Base-by-base conservation (phyloP, 805 yeast genomes). In the Candida ovalis region DNA sequence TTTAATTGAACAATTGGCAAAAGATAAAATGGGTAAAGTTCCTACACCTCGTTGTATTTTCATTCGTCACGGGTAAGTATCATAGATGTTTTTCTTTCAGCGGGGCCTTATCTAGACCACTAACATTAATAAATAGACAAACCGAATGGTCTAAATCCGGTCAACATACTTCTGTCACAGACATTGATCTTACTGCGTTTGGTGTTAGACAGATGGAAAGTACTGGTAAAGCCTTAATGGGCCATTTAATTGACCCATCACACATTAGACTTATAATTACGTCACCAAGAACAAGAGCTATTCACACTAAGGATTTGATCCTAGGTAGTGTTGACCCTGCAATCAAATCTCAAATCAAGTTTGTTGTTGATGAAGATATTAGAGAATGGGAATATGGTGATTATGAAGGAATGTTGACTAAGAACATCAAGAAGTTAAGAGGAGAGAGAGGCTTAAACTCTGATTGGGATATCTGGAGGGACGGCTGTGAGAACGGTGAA, bases 321-420 rank as follows among this genome's bases (percentile, higher is more conserved):
- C 66, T 86, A 39, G 78, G 76, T 48, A 62, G 70, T 3, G 60
- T 82, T 40, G 72, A 74, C 22, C 74, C 69, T 13, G 72, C 70
- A 23, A 68, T 72, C 17, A 73, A 68, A 50, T 53, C 71, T 9
- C 53, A 66, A 6, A 74, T 83, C 43, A 70, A 75, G 8, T 59
- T 76, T 40, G 67, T 71, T 48, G 74, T 75, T 18, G 84, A 82
- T 53, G 81, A 86, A 43, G 90, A 88, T 59, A 68, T 90, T 43
- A 78, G 94, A 57, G 98, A 92, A 69, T 92, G 97, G 97, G 95
- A 88, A 56, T 92, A 92, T 60, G 98, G 98, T 56, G 94, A 88
- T 61, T 92, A 92, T 66, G 98, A 92, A 72, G 98, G 98, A 4
- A 66, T 82, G 55, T 63, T 76, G 48, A 86, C 96, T 1, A 64